Base-by-base conservation (phyloP, 2,329 filamentous ascomycete genomes). In the Aspergillus texensis region DNA sequence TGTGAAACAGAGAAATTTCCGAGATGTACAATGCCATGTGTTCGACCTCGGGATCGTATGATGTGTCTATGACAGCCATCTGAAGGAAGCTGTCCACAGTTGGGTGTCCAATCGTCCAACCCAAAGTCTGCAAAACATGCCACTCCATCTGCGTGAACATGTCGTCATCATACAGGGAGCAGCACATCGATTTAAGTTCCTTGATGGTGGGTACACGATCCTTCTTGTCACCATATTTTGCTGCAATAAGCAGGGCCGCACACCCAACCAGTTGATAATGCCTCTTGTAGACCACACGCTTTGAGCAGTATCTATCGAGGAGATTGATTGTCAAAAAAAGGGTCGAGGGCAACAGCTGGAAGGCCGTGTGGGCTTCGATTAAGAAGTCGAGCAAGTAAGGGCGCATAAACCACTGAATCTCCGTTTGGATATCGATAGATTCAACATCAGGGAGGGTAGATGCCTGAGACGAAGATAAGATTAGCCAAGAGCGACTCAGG, bases 141-240 rank as follows among this genome's bases (percentile, higher is more conserved):
- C 96, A 98, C 83, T 99, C 95, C 95, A 99, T 99, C 80, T 99
- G 95, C 12, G 94, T 94, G 82, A 99, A 99, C 95, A 99, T 99
- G 82, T 97, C 94, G 57, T 97, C 93, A 74, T 99, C 95, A 81
- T 99, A 99, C 45, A 98, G 86, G 43, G 92, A 94, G 81, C 95
- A 98, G 86, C 95, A 99, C 95, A 99, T 98, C 70, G 94, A 96
- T 86, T 97, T 97, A 68, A 99, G 85, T 78, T 99, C 95, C 77
- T 93, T 89, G 77, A 99, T 96, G 68, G 96, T 95, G 5, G 95
- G 95, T n/a, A 99, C 95, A 58, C 94, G 89, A 76, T 99, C 95
- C 84, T 99, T 99, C 84, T 95, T 94, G 82, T 99, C 95, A 63
- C 94, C 94, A 77, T 98, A 99, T 85, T 99, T 99, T 80, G 95